Evolutionary conservation across 495 filamentous ascomycete species (phyloP).

Genomic region (Elasticomyces elasticus): DNA sequence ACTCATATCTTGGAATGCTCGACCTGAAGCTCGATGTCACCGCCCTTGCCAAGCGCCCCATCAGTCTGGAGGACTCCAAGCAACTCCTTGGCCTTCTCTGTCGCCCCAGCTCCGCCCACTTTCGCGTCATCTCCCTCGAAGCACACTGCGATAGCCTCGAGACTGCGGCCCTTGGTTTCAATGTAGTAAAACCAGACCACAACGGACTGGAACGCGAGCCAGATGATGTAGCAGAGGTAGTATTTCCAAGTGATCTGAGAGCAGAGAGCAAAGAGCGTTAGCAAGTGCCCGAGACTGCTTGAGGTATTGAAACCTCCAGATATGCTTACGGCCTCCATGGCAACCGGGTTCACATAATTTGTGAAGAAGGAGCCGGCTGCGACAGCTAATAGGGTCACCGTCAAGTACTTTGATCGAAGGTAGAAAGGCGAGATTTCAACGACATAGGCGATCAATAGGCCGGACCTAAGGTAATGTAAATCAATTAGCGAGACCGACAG

Average conservation of each 20-base stretch:
- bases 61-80: background rate
- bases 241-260: conserved; percentile 28
- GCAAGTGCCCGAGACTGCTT: too few species aligned
- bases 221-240: conserved; percentile 26
- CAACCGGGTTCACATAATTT: conserved; percentile 40
- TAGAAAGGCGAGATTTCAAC: conserved; percentile 2
- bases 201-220: conserved; percentile 25
- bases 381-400: background rate
- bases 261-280: too few species aligned
- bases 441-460: background rate
- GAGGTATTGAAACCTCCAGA: too few species aligned
- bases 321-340: too few species aligned
- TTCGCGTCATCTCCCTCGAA: conserved; percentile 4
- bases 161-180: conserved; percentile 26
- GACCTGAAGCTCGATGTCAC: background rate
- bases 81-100: background rate
- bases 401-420: background rate
- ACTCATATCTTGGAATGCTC: background rate
- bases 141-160: conserved; percentile 37
- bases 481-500: background rate
- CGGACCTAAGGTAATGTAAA: background rate
- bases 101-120: background rate
- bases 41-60: background rate
- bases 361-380: conserved; percentile 17
- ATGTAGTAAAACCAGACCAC: conserved; percentile 26